Evolutionary conservation across 257 asterid genomes (phyloP).

Genomic region (Nemophila menziesii): DNA sequence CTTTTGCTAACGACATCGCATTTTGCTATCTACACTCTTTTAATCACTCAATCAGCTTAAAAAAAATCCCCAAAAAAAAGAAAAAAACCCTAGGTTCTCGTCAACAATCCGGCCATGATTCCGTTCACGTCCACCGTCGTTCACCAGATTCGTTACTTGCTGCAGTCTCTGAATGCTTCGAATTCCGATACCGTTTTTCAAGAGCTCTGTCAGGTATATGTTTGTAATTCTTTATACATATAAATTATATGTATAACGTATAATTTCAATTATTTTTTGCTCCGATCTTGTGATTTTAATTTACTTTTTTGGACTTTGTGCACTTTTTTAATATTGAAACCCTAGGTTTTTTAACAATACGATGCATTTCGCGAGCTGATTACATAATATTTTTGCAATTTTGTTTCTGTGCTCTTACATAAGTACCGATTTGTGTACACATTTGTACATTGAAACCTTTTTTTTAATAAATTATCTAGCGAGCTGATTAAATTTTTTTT

Average conservation of each 20-base stretch:
- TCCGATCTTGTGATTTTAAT: neutral
- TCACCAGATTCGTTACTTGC: constrained; percentile 62
- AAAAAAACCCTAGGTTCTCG: constrained; percentile 11
- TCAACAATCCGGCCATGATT: constrained; percentile 35
- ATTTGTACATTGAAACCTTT: no score
- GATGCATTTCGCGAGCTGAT: neutral
- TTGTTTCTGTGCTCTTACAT: no score
- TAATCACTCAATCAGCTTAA: neutral
- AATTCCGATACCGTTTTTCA: constrained; percentile 58
- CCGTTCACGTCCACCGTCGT: constrained; percentile 45
- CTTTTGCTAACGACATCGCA: neutral
- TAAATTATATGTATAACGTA: neutral
- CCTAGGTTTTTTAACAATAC: neutral
- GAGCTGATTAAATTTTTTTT: no score
- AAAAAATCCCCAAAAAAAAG: constrained; percentile 3
- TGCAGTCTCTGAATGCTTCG: constrained; percentile 59
- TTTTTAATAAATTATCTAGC: no score
- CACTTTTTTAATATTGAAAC: neutral
- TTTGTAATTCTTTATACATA: neutral
- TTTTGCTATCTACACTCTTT: neutral
- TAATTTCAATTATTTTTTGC: neutral
- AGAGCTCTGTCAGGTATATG: constrained; percentile 59
- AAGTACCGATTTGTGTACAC: no score
- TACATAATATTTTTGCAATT: no score
- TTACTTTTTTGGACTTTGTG: neutral